Base-by-base conservation (phyloP, 345 rosid species). In the Salix purpurea region DNA sequence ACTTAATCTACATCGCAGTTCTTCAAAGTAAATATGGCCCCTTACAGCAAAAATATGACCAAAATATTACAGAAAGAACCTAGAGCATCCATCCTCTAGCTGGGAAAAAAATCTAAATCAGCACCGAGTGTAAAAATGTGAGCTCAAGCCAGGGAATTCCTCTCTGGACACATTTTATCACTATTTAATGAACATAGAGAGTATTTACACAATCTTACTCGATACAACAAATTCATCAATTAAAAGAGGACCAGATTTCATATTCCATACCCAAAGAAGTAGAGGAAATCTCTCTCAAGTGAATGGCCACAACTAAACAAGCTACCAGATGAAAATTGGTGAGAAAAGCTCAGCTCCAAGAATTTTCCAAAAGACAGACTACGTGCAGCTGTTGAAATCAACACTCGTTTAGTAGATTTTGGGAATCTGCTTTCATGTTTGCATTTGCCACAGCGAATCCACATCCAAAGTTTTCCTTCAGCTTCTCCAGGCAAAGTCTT, bases 381-480 rank as follows among this genome's bases (percentile, higher is more conserved):
- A 40, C 91, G 86, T 42, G 97, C 94, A 77, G 94, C 89, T 77
- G 85, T 75, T 19, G 97, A 96, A 72, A 96, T 77, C 69, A 91
- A 74, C 46, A 96, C 96, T 83, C 98, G 89, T 84, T 91, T 93
- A 23, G 99, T 91, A 65, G 95, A 84, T 75, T 77, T 88, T 26
- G 83, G 74, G n/a, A 58, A 71, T 64, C 89, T 89, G 79, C 75
- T 88, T 68, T 78, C 85, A 76, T 80, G 73, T 77, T 83, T 87
- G 82, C 99, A 96, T 88, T 90, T 89, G 52, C 90, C 86, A 77
- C 98, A 96, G 37, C 93, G 74, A 81, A 97, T 88, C 99, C 99
- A 96, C 99, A 93, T 96, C 99, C 99, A 96, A 73, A 96, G 82
- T 86, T 93, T 93, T 78, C 92, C 92, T 82, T 89, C 85, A 44